Evolutionary conservation across 768 basidiomycete species (phyloP).

Genomic region (Antrodiella citrinella): DNA sequence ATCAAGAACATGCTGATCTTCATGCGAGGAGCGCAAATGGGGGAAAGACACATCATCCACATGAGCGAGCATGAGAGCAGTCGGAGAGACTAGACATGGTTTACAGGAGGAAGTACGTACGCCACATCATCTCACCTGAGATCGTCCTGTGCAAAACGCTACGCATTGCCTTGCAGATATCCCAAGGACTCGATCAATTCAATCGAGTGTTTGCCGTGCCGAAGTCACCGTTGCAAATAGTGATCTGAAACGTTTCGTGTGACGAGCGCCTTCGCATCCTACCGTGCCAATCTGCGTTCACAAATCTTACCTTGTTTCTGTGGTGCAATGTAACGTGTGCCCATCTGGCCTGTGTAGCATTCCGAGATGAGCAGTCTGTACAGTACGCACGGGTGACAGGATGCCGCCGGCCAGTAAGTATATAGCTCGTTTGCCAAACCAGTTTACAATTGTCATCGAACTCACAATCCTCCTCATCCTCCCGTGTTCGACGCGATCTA

Average conservation of each 20-base stretch:
- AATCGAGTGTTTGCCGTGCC: neutral
- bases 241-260: neutral
- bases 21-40: no score
- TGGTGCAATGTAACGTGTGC: neutral
- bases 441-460: neutral
- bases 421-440: neutral
- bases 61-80: no score
- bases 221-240: neutral
- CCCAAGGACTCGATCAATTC: neutral
- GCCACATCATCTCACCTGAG: neutral
- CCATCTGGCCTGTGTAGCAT: neutral
- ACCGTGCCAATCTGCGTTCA: neutral
- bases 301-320: neutral
- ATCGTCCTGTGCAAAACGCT: neutral
- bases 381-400: neutral
- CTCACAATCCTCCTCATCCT: neutral
- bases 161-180: neutral
- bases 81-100: no score
- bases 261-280: neutral
- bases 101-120: neutral
- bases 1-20: no score
- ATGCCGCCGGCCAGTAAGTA: neutral
- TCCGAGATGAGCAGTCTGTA: neutral
- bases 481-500: neutral
- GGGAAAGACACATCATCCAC: no score